These are phyloP conservation scores for Exophiala bonariae DNA, from an alignment of 2,329 filamentous ascomycete genomes.

Conservation along the genomic window DNA sequence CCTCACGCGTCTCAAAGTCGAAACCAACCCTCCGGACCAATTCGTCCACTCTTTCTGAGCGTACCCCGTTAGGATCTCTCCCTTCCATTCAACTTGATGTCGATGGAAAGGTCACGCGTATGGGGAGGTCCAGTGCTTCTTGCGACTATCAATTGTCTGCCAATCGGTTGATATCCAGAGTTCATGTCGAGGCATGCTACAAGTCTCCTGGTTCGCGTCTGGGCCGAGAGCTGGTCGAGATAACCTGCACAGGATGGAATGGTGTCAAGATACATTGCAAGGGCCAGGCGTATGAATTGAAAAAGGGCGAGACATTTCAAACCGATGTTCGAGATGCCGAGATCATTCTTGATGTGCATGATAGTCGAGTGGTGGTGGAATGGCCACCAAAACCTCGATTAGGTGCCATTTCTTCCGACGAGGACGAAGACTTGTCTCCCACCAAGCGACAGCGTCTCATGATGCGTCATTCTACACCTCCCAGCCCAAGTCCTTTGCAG, in stretches of 20 bases:
- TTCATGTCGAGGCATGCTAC: conserved; percentile 88
- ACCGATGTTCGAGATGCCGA: conserved; percentile 85
- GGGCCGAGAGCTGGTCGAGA: conserved; percentile 76
- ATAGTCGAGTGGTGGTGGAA: conserved; percentile 81
- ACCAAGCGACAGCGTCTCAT: conserved; percentile 44
- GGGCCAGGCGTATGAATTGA: conserved; percentile 79
- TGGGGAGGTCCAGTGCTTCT: conserved; percentile 92
- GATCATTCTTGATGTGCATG: conserved; percentile 94
- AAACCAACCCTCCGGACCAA: conserved; percentile 61
- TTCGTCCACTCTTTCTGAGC: conserved; percentile 69
- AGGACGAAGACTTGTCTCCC: conserved; percentile 54
- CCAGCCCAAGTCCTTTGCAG: conserved; percentile 51
- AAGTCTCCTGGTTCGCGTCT: conserved; percentile 67
- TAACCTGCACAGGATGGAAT: conserved; percentile 94
- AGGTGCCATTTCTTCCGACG: conserved; percentile 27
- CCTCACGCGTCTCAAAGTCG: conserved; percentile 56
- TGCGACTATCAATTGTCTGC: conserved; percentile 93
- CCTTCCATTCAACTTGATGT: conserved; percentile 78
- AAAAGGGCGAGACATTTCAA: conserved; percentile 84
- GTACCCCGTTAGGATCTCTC: conserved; percentile 78
- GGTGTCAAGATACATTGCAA: conserved; percentile 90
- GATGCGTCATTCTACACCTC: conserved; percentile 30
- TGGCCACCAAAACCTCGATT: conserved; percentile 67
- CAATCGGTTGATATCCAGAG: conserved; percentile 87
- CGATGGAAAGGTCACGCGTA: conserved; percentile 76